Conservation (phyloP, 2,329 filamentous ascomycete genomes). For the Colletotrichum limetticola region DNA sequence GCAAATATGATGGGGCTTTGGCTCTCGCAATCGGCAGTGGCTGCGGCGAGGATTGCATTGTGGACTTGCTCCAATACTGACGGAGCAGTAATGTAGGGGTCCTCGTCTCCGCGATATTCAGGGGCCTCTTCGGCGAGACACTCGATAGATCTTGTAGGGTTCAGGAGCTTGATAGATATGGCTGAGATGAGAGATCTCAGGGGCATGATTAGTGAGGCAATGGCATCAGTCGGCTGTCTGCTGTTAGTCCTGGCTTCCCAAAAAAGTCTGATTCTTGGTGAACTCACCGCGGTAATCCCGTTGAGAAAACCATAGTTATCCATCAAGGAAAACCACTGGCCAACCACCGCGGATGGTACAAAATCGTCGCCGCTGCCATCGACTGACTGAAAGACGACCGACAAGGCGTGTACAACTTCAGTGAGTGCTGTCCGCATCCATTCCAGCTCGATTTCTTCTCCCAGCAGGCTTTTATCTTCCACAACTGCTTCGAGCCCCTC, state of each 20-base stretch:
- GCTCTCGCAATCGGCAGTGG: constrained; percentile 64
- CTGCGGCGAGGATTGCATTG: constrained; percentile 72
- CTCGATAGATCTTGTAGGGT: constrained; percentile 67
- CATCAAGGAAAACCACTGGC: constrained; percentile 82
- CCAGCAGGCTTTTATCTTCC: constrained; percentile 58
- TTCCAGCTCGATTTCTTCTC: constrained; percentile 64
- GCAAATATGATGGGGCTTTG: constrained; percentile 81
- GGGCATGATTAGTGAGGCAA: constrained; percentile 65
- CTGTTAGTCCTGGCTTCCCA: background rate
- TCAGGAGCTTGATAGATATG: constrained; percentile 78
- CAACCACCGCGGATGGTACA: constrained; percentile 67
- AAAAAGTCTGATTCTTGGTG: background rate
- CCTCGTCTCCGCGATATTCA: constrained; percentile 42
- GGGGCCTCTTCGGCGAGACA: constrained; percentile 56
- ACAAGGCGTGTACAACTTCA: constrained; percentile 79
- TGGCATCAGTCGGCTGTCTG: constrained; percentile 49
- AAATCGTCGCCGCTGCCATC: constrained; percentile 67
- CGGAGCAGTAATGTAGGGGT: constrained; percentile 75
- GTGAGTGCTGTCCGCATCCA: constrained; percentile 74
- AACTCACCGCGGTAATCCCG: constrained; percentile 65
- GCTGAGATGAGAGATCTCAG: constrained; percentile 77
- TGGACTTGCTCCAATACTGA: constrained; percentile 79
- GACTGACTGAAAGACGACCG: constrained; percentile 77
- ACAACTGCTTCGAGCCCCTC: constrained; percentile 61
- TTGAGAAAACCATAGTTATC: constrained; percentile 76